These are phyloP conservation scores for Penstemon eatonii DNA, from an alignment of 257 asterid genomes.

Conservation along the genomic window DNA sequence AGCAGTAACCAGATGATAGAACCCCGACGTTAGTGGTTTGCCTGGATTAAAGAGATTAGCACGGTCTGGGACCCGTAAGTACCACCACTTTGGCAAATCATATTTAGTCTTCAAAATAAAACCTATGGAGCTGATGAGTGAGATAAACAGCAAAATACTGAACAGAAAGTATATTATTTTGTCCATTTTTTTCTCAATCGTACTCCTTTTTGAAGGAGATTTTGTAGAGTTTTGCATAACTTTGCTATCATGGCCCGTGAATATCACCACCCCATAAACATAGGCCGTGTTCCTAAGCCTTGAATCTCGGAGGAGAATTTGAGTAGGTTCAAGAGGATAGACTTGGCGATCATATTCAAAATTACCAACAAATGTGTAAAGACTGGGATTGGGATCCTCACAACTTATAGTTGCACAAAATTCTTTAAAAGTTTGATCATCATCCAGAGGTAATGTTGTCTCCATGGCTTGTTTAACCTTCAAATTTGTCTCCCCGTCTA, in stretches of 20 bases:
- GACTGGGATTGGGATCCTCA: conserved; percentile 93
- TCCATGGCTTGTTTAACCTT: conserved; percentile 86
- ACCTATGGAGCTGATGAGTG: conserved; percentile 73
- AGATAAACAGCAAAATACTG: conserved; percentile 66
- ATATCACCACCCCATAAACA: conserved; percentile 83
- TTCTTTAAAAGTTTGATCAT: conserved; percentile 66
- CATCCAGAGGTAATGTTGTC: conserved; percentile 61
- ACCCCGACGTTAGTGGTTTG: conserved; percentile 60
- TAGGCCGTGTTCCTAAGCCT: conserved; percentile 85
- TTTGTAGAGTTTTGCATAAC: conserved; percentile 93
- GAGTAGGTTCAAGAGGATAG: conserved; percentile 86
- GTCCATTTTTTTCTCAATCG: conserved; percentile 86
- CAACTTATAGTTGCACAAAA: conserved; percentile 68
- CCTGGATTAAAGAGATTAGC: conserved; percentile 57
- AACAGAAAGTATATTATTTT: conserved; percentile 87
- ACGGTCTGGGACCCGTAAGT: conserved; percentile 63
- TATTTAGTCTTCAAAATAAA: conserved; percentile 70
- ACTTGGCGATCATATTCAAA: conserved; percentile 63
- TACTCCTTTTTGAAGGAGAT: conserved; percentile 94
- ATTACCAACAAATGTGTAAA: conserved; percentile 84
- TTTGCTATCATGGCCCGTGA: conserved; percentile 90
- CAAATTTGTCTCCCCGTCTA: conserved; percentile 95
- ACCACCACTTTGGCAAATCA: conserved; percentile 86
- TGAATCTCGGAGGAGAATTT: conserved; percentile 91
- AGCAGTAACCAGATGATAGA: conserved; percentile 85